These are phyloP conservation scores for Suhomyces kunorum DNA, from an alignment of 1,139 yeast species.

Conservation along the genomic window DNA sequence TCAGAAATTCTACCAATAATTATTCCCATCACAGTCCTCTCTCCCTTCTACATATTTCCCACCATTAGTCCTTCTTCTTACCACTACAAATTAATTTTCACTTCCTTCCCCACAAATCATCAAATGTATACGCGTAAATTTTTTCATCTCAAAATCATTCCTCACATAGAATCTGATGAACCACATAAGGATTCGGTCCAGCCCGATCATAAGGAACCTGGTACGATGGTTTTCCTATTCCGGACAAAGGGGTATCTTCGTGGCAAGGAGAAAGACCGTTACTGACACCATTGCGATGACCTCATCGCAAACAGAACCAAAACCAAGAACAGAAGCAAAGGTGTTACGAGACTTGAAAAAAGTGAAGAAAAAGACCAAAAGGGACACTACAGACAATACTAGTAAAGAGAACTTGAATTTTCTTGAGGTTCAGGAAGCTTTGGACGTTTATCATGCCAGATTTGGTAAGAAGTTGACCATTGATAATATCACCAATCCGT, in stretches of 20 bases:
- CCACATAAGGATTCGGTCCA: not conserved
- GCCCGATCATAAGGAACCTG: not conserved
- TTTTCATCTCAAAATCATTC: not conserved
- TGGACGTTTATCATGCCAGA: constrained; percentile 15
- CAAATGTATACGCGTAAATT: not conserved
- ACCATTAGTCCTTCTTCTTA: too few relatives aligned
- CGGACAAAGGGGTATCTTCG: constrained; percentile 1
- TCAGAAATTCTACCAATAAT: too few relatives aligned
- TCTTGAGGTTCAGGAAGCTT: constrained; percentile 29
- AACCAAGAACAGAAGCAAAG: constrained; percentile 8
- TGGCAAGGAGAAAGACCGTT: constrained; percentile 5
- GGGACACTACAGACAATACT: constrained; percentile 34
- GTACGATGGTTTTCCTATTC: not conserved
- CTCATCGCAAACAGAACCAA: constrained; percentile 6
- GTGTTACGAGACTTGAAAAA: constrained; percentile 16
- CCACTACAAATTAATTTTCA: too few relatives aligned
- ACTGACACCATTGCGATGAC: constrained; percentile 5
- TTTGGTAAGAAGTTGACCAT: constrained; percentile 3
- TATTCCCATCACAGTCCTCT: too few relatives aligned
- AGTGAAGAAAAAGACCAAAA: constrained; percentile 23
- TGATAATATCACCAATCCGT: constrained; percentile 25
- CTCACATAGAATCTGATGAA: not conserved
- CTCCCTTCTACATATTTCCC: too few relatives aligned
- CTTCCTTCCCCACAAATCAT: not conserved
- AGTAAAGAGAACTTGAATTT: constrained; percentile 26